These are phyloP conservation scores for Tolypocladium inflatum DNA, from an alignment of 2,329 filamentous ascomycete genomes.

Conservation along the genomic window DNA sequence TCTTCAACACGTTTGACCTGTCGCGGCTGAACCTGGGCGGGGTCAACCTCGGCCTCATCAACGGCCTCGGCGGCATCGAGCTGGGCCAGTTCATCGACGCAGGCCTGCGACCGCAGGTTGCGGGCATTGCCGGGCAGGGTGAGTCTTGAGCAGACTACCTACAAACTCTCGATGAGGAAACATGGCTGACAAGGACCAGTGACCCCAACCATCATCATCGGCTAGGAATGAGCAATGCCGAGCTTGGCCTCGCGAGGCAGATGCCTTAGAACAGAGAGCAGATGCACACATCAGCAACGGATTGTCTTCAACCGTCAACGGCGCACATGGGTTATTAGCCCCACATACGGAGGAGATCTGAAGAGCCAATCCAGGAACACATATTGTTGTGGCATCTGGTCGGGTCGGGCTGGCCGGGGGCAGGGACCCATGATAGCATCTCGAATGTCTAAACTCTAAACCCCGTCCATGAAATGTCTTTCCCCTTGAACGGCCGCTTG, in stretches of 20 bases:
- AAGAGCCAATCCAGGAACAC: background rate
- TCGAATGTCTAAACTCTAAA: background rate
- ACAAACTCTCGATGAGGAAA: background rate
- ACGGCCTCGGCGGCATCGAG: slow-evolving; percentile 15
- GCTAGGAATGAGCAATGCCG: background rate
- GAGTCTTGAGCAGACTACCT: background rate
- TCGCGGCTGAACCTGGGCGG: slow-evolving; percentile 13
- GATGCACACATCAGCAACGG: background rate
- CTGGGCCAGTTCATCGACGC: slow-evolving; percentile 19
- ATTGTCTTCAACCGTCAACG: background rate
- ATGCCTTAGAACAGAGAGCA: background rate
- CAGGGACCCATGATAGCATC: background rate
- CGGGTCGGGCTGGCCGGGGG: background rate
- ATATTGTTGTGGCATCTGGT: background rate
- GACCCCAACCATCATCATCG: background rate
- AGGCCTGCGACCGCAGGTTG: slow-evolving; percentile 13
- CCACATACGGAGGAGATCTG: background rate
- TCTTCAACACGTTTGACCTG: slow-evolving; percentile 20
- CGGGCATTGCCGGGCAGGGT: background rate
- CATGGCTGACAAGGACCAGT: background rate
- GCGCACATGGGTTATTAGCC: background rate
- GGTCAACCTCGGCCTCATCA: slow-evolving; percentile 20
- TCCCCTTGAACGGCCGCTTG: background rate
- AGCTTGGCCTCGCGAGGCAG: background rate
- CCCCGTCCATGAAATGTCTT: background rate